These are phyloP conservation scores for Acacia pycnantha DNA, from an alignment of 331 rosid genomes.

Conservation along the genomic window DNA sequence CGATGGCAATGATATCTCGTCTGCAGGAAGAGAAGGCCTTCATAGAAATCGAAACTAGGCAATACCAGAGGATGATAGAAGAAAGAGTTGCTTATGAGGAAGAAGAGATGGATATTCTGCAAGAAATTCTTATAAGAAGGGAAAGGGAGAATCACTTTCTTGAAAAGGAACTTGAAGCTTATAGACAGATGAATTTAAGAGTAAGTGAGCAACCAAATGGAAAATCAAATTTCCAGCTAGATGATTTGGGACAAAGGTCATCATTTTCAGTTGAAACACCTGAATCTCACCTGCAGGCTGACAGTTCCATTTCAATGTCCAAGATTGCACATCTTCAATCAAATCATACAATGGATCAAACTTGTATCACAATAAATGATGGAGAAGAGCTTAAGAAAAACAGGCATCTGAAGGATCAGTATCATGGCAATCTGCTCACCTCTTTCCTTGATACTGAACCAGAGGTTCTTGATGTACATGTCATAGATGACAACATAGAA, in stretches of 20 bases:
- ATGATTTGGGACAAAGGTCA: conserved; percentile 27
- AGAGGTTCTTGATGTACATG: conserved; percentile 46
- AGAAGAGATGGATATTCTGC: conserved; percentile 55
- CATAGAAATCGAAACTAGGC: conserved; percentile 55
- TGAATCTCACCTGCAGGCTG: conserved; percentile 28
- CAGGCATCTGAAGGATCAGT: conserved; percentile 21
- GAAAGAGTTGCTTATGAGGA: conserved; percentile 62
- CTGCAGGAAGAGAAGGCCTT: conserved; percentile 62
- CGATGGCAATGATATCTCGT: conserved; percentile 70
- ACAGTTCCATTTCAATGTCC: conserved; percentile 1
- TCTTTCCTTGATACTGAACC: conserved; percentile 36
- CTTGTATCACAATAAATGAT: conserved; percentile 1
- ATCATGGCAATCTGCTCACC: conserved; percentile 5
- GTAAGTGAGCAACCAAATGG: conserved; percentile 31
- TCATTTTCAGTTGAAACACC: conserved; percentile 20
- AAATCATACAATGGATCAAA: conserved; percentile 16
- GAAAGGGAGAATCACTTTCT: conserved; percentile 61
- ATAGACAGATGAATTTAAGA: conserved; percentile 41
- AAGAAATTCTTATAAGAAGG: conserved; percentile 61
- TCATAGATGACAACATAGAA: conserved; percentile 41
- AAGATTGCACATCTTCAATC: conserved; percentile 10
- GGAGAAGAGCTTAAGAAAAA: conserved; percentile 29
- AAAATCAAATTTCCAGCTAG: conserved; percentile 17
- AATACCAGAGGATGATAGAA: conserved; percentile 60
- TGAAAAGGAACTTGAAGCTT: conserved; percentile 57